These are phyloP conservation scores for Coemansia sp. DNA, from an alignment of 192 early-diverging fungal species.

Conservation along the genomic window DNA sequence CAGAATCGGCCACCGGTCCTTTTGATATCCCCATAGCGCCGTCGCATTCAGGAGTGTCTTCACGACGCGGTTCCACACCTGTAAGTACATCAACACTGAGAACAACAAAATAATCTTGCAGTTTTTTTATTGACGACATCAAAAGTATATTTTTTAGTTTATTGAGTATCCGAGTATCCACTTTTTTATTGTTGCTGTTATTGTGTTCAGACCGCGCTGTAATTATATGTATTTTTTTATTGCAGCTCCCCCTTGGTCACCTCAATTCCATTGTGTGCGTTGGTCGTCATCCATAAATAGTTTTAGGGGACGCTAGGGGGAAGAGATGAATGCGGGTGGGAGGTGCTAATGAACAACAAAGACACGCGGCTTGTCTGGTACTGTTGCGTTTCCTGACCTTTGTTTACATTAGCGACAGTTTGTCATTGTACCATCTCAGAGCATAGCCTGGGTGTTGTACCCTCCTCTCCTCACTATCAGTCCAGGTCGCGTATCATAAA, in stretches of 20 bases:
- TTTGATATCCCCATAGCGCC: slow-evolving; percentile 56
- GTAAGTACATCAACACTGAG: slow-evolving; percentile 28
- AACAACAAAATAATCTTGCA: not conserved
- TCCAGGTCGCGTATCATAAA: not conserved
- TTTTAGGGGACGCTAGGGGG: not conserved
- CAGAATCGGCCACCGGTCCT: slow-evolving; percentile 49
- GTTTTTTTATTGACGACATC: not conserved
- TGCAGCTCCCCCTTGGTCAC: not conserved
- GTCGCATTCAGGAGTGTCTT: slow-evolving; percentile 35
- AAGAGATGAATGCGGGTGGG: not conserved
- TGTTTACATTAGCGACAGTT: not conserved
- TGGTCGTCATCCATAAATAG: not conserved
- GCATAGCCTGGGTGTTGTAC: not conserved
- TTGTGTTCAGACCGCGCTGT: not conserved
- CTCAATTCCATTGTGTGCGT: not conserved
- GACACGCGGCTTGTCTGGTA: not conserved
- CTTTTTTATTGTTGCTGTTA: not conserved
- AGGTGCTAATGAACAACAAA: not conserved
- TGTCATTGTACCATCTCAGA: not conserved
- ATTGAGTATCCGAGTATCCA: not conserved
- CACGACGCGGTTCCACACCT: slow-evolving; percentile 52
- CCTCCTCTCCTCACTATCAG: not conserved
- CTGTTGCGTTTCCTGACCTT: not conserved
- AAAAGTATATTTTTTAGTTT: not conserved
- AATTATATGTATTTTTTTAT: not conserved